Evolutionary conservation across 805 yeast species (phyloP).

Genomic region (Candida krabiensis): DNA sequence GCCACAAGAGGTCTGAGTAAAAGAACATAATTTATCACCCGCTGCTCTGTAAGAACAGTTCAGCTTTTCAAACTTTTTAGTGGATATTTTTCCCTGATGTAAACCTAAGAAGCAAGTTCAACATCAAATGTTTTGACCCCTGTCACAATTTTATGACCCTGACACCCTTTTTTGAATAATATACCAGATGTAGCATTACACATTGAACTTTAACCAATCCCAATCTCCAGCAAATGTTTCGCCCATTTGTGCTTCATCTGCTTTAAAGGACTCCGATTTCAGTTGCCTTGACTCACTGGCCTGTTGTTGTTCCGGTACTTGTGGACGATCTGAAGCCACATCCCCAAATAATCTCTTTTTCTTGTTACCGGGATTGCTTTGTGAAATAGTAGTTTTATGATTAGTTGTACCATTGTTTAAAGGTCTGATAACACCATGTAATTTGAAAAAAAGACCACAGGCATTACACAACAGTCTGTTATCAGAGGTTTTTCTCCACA

Average conservation of each 20-base stretch:
- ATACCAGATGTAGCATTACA: too few relatives aligned
- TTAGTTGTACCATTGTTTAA: constrained; percentile 16
- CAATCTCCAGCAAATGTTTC: constrained; percentile 35
- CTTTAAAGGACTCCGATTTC: constrained; percentile 10
- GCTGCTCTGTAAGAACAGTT: too few relatives aligned
- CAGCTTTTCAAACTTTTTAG: too few relatives aligned
- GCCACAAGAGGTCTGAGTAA: too few relatives aligned
- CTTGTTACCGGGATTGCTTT: constrained; percentile 5
- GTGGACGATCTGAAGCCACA: constrained; percentile 1
- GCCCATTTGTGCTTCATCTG: constrained; percentile 31
- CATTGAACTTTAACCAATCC: constrained; percentile 38
- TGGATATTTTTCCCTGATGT: too few relatives aligned
- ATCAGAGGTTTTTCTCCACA: constrained; percentile 84
- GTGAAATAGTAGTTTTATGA: constrained; percentile 4
- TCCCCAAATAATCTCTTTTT: constrained; percentile 17
- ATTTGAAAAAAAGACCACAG: constrained; percentile 83
- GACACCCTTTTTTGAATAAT: too few relatives aligned
- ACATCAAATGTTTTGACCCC: too few relatives aligned
- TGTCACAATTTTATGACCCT: too few relatives aligned
- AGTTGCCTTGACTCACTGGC: constrained; percentile 1
- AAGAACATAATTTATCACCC: too few relatives aligned
- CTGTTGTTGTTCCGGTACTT: background rate
- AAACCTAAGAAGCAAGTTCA: too few relatives aligned
- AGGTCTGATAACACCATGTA: constrained; percentile 64
- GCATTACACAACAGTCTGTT: constrained; percentile 90